Evolutionary conservation across 2,329 filamentous ascomycete species (phyloP).

Genomic region (Fusarium sp.): DNA sequence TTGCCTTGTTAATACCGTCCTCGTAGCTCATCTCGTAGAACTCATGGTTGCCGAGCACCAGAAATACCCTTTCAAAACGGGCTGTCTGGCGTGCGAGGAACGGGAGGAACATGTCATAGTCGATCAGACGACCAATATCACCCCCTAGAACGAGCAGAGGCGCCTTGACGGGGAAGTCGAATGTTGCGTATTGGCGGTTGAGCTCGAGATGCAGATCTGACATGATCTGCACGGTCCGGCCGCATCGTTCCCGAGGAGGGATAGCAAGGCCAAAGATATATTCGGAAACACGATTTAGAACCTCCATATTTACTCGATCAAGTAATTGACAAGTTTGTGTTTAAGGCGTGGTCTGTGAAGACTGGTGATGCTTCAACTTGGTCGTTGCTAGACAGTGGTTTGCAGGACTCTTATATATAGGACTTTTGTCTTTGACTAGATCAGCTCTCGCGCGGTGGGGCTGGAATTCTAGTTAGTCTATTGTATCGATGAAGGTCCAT

Average conservation of each 20-base stretch:
- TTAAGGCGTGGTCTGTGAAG: background rate
- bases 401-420: constrained; percentile 29
- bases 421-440: constrained; percentile 11
- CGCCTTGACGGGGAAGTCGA: constrained; percentile 52
- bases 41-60: constrained; percentile 64
- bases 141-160: constrained; percentile 58
- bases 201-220: constrained; percentile 63
- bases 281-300: constrained; percentile 32
- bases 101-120: constrained; percentile 55
- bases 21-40: constrained; percentile 58
- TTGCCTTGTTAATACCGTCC: constrained; percentile 50
- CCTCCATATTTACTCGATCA: constrained; percentile 17
- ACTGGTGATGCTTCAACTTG: background rate
- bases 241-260: constrained; percentile 30
- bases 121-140: constrained; percentile 59
- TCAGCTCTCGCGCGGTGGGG: constrained; percentile 13
- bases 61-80: constrained; percentile 55
- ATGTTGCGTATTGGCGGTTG: constrained; percentile 54
- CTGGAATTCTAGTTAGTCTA: constrained; percentile 10
- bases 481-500: constrained; percentile 1
- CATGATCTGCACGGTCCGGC: constrained; percentile 48
- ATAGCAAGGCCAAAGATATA: constrained; percentile 30
- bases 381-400: background rate
- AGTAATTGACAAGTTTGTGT: background rate
- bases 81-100: constrained; percentile 56